A percentile compares a stretch with the other conserved stretches of the same genome.
Evolutionary conservation across 805 yeast species (phyloP).

Genomic region (Metschnikowia amazonensis): DNA sequence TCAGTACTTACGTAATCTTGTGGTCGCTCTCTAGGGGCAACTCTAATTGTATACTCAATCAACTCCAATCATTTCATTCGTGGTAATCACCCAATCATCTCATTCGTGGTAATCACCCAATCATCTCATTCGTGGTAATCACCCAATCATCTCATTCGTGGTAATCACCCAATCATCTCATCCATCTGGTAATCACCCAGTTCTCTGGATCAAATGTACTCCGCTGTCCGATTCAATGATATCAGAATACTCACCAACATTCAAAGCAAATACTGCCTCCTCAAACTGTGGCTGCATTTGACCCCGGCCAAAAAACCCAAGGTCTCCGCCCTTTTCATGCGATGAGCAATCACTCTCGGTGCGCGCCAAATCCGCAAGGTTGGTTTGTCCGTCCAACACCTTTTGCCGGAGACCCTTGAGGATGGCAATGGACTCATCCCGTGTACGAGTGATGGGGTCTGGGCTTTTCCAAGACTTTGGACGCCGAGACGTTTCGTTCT

Average conservation of each 20-base stretch:
- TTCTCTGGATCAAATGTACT: slow-evolving; percentile 81
- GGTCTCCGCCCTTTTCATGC: slow-evolving; percentile 83
- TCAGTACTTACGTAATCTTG: too few species aligned
- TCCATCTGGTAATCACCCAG: slow-evolving; percentile 55
- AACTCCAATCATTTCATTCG: too few species aligned
- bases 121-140: too few species aligned
- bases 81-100: too few species aligned
- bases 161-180: too few species aligned
- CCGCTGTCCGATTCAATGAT: slow-evolving; percentile 90
- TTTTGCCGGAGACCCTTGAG: slow-evolving; percentile 54
- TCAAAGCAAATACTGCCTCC: slow-evolving; percentile 74
- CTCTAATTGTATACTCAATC: too few species aligned
- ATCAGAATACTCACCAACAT: slow-evolving; percentile 78
- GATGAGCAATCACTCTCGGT: slow-evolving; percentile 89
- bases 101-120: too few species aligned
- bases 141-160: too few species aligned
- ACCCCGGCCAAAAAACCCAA: slow-evolving; percentile 84
- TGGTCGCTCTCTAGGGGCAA: too few species aligned
- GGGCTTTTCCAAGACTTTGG: slow-evolving; percentile 87
- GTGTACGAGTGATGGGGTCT: slow-evolving; percentile 66
- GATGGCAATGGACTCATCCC: slow-evolving; percentile 77
- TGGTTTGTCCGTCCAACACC: slow-evolving; percentile 60
- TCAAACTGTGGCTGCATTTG: slow-evolving; percentile 96
- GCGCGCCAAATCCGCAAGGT: slow-evolving; percentile 68
- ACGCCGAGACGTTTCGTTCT: slow-evolving; percentile 78